A percentile compares a stretch with the other conserved stretches of the same genome.
phyloP scores from a whole-genome alignment of 2,329 filamentous ascomycete genomes.

The Nigrospora sphaerica region DNA sequence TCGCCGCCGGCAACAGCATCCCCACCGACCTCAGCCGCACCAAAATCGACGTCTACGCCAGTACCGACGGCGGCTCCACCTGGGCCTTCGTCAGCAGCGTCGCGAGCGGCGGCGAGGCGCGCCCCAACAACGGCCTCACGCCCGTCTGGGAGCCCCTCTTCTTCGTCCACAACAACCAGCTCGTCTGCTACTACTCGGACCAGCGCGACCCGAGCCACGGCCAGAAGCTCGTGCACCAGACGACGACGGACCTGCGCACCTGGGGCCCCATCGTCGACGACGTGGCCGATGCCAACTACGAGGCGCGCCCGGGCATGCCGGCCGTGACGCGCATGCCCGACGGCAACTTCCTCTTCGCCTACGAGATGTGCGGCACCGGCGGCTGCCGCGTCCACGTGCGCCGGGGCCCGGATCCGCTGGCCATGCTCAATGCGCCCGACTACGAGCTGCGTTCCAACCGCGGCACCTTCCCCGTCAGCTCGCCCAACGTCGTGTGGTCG shows the following conservation, averaged over 20 bases:
- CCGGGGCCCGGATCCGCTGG: conserved; percentile 12
- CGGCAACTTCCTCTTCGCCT: conserved; percentile 53
- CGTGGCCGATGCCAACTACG: conserved; percentile 41
- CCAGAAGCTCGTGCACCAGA: conserved; percentile 63
- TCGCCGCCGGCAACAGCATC: conserved; percentile 55
- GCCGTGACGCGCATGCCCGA: conserved; percentile 48
- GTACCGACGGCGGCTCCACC: conserved; percentile 48
- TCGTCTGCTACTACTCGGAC: conserved; percentile 66
- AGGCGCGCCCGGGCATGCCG: conserved; percentile 29
- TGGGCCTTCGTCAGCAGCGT: conserved; percentile 64
- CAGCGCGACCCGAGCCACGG: conserved; percentile 59
- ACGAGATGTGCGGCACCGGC: conserved; percentile 22
- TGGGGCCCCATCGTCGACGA: conserved; percentile 57
- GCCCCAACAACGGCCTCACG: conserved; percentile 56
- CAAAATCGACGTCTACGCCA: conserved; percentile 64
- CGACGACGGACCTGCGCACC: conserved; percentile 46
- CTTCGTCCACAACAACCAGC: conserved; percentile 46
- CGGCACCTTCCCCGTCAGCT: conserved; percentile 11
- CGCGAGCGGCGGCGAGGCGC: conserved; percentile 53
- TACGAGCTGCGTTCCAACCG: conserved; percentile 8
- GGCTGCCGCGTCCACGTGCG: conserved; percentile 17
- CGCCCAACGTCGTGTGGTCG: conserved; percentile 20
- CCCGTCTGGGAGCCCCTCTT: conserved; percentile 71
- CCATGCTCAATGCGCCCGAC: conserved; percentile 6
- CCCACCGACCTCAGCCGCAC: conserved; percentile 53